Conservation (phyloP, 2,329 filamentous ascomycete genomes). For the Westerdykella ornata region DNA sequence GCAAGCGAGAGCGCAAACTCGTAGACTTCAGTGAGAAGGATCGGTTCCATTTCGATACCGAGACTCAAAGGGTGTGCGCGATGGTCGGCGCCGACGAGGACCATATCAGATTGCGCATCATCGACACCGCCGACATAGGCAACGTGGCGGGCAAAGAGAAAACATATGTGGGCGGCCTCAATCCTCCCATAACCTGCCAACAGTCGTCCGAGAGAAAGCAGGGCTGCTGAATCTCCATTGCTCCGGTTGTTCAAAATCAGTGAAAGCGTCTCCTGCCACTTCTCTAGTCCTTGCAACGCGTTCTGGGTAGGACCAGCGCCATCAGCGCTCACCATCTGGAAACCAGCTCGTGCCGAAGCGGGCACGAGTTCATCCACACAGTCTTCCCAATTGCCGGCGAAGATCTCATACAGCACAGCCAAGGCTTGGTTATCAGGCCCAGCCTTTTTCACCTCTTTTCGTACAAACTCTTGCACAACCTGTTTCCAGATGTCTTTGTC, state of each 20-base stretch:
- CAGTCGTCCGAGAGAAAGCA: slow-evolving; percentile 74
- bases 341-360: slow-evolving; percentile 80
- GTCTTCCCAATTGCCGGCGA: slow-evolving; percentile 90
- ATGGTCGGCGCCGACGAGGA: slow-evolving; percentile 81
- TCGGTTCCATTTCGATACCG: slow-evolving; percentile 71
- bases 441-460: slow-evolving; percentile 81
- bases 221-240: slow-evolving; percentile 65
- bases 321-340: slow-evolving; percentile 75
- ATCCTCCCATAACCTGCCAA: slow-evolving; percentile 78
- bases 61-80: slow-evolving; percentile 63
- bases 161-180: slow-evolving; percentile 92
- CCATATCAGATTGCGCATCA: slow-evolving; percentile 69
- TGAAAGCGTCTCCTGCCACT: slow-evolving; percentile 86
- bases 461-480: slow-evolving; percentile 90
- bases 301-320: slow-evolving; percentile 59
- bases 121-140: slow-evolving; percentile 75
- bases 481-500: slow-evolving; percentile 75
- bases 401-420: slow-evolving; percentile 84
- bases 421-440: slow-evolving; percentile 78
- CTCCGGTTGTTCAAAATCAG: slow-evolving; percentile 86
- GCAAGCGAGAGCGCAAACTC: slow-evolving; percentile 80
- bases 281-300: slow-evolving; percentile 76
- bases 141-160: slow-evolving; percentile 69
- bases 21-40: slow-evolving; percentile 93
- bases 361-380: slow-evolving; percentile 94